Base-by-base conservation (phyloP, 352 stramenopile species). In the Phytophthora idaei region DNA sequence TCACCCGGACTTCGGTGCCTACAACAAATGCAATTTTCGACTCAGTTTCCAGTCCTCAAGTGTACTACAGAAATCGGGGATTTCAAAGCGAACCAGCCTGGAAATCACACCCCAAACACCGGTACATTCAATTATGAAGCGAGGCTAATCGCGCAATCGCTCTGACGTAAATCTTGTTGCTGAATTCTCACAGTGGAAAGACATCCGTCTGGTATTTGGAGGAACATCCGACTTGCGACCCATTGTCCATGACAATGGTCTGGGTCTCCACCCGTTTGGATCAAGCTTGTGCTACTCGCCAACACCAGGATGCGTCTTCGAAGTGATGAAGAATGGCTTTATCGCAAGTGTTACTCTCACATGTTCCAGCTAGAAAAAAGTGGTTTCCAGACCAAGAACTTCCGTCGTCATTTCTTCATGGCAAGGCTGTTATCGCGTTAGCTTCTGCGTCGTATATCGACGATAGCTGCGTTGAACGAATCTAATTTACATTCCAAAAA, bases 1-100 rank as follows among this genome's bases (percentile, higher is more conserved):
- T 7, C 85, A 95, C 36, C 80, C 85, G 1, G 85, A 92, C 39
- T 95, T 95, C 60, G 85, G 83, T 11, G 71, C 80, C 12, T 95
- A 94, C 64, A 80, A 92, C 64, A 95, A 95, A 60, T 95, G 85
- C 72, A 95, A 95, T 54, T 95, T 91, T 42, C 77, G 70, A 15
- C 57, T 95, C 44, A 81, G 68, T 53, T 88, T 94, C 44, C 72
- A 83, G 29, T 79, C 68, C 6, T 60, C 73, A 5, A 36, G 69
- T 28, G 70, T 72, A 47, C 64, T 81, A 11, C 76, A 87, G 45
- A 81, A 84, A 44, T 83, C 77, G 17, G 69, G 58, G 0, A 58
- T 81, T 34, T 83, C 77, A 57, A 87, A 89, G 59, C 71, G 61
- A 37, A 69, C 72, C 0, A 78, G 76, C 17, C 67, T 76, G 1